Conservation (phyloP, 768 basidiomycete species). For the Leccinum broughii region DNA sequence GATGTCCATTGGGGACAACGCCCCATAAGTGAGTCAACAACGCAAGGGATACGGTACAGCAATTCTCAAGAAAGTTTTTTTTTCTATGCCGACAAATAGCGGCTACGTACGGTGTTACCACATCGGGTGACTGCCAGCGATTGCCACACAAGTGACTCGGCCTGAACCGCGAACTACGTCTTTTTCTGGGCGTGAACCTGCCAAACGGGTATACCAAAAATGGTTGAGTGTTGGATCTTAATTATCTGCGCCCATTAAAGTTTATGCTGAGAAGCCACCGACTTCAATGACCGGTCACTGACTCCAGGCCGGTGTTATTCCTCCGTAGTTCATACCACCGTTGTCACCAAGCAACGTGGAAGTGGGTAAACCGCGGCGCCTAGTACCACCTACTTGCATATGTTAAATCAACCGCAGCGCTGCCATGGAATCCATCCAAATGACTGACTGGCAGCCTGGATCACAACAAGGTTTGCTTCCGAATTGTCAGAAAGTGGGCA, state of each 20-base stretch:
- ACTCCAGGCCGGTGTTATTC: conserved; percentile 5
- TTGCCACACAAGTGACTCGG: background rate
- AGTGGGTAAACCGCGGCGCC: background rate
- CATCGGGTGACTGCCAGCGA: conserved; percentile 12
- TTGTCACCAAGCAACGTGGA: conserved; percentile 13
- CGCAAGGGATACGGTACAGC: conserved; percentile 14
- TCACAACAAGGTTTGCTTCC: conserved; percentile 4
- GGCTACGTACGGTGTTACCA: conserved; percentile 20
- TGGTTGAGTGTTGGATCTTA: conserved; percentile 4
- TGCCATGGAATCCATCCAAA: conserved; percentile 1
- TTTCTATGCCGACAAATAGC: conserved; percentile 20
- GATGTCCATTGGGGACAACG: background rate
- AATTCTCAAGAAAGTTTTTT: conserved; percentile 25
- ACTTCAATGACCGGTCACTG: conserved; percentile 1
- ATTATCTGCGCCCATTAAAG: background rate
- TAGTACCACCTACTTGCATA: background rate
- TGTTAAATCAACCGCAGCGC: conserved; percentile 16
- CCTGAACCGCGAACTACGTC: conserved; percentile 1
- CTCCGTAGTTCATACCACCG: conserved; percentile 16
- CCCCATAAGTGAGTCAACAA: conserved; percentile 26
- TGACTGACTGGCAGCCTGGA: background rate
- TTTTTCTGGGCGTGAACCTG: conserved; percentile 1
- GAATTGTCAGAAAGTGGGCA: background rate
- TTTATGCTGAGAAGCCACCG: background rate
- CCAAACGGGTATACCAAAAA: conserved; percentile 2